Evolutionary conservation across 768 basidiomycete genomes (phyloP).

Genomic region (Pleurotus eryngii): DNA sequence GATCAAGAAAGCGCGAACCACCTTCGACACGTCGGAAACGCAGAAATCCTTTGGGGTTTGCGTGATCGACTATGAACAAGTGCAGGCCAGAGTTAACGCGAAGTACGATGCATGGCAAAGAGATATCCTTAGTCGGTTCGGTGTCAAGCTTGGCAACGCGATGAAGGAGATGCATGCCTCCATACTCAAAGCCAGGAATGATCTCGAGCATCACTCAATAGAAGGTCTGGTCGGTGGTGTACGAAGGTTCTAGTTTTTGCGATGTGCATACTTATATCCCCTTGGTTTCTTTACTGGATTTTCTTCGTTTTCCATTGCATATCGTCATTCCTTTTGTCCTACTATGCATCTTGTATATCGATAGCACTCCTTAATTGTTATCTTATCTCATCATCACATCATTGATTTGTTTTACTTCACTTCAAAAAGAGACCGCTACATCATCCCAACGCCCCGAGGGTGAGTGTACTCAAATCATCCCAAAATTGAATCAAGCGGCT

Average conservation of each 20-base stretch:
- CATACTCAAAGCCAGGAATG: conserved; percentile 90
- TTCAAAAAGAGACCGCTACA: neutral
- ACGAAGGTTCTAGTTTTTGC: conserved; percentile 44
- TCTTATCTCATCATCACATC: conserved; percentile 6
- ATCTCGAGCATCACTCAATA: conserved; percentile 94
- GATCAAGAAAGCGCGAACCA: conserved; percentile 94
- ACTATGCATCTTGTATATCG: conserved; percentile 7
- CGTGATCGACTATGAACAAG: conserved; percentile 96
- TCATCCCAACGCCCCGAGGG: neutral
- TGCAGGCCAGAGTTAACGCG: conserved; percentile 94
- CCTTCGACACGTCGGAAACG: conserved; percentile 96
- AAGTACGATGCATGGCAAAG: conserved; percentile 99
- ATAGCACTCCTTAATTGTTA: conserved; percentile 7
- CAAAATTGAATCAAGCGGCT: no score
- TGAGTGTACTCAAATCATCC: no score
- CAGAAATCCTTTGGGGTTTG: conserved; percentile 90
- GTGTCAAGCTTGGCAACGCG: conserved; percentile 85
- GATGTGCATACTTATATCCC: conserved; percentile 4
- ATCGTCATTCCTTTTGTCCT: neutral
- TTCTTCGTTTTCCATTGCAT: conserved; percentile 5
- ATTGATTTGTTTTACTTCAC: neutral
- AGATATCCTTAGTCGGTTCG: conserved; percentile 90
- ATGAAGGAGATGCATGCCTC: conserved; percentile 98
- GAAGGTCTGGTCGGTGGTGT: conserved; percentile 75
- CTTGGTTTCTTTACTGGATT: conserved; percentile 5